These are phyloP conservation scores for Exophiala sideris DNA, from an alignment of 2,329 filamentous ascomycete species.

Conservation along the genomic window DNA sequence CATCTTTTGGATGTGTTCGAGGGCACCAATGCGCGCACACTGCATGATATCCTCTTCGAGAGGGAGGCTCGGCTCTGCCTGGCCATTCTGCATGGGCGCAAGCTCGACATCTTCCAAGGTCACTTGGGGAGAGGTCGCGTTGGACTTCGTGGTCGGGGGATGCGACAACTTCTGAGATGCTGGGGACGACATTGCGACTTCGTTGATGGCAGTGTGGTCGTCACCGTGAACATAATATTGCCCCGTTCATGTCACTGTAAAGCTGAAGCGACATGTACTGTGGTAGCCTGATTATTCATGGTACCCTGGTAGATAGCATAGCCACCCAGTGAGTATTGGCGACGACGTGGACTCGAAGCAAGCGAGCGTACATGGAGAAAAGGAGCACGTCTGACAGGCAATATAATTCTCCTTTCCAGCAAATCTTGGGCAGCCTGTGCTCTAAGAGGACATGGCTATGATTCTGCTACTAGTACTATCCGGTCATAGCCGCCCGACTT, in stretches of 20 bases:
- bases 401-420: neutral
- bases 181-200: conserved; percentile 20
- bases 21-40: conserved; percentile 81
- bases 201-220: neutral
- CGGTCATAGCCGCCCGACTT: no score
- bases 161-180: conserved; percentile 16
- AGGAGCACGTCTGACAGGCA: no score
- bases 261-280: neutral
- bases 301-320: no score
- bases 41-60: conserved; percentile 89
- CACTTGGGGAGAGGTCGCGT: conserved; percentile 19
- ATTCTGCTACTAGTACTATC: no score
- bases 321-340: no score
- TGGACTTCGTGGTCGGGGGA: conserved; percentile 21
- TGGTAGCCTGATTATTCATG: no score
- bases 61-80: conserved; percentile 36
- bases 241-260: conserved; percentile 3
- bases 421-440: neutral
- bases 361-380: neutral
- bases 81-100: conserved; percentile 27
- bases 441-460: no score
- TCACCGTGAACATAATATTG: conserved; percentile 9
- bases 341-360: neutral
- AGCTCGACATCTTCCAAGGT: conserved; percentile 27
- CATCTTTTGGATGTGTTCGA: conserved; percentile 80